Conservation (phyloP, 306 rosid genomes). For the Acacia acuminata region DNA sequence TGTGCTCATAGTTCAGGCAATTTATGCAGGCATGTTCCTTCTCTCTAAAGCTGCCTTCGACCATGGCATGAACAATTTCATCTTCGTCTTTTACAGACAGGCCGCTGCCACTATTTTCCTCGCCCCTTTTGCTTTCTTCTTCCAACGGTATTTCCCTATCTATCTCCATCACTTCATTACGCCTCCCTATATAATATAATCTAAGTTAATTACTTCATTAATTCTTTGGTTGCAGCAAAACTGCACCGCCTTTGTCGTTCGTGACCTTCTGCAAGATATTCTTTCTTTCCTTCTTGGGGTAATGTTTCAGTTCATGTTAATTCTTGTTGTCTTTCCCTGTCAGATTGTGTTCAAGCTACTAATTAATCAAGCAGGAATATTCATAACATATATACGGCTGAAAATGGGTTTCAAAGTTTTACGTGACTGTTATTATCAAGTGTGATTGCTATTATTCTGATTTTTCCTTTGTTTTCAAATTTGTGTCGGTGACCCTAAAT, state of each 20-base stretch:
- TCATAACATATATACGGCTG: not conserved
- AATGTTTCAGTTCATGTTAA: constrained; percentile 22
- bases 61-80: constrained; percentile 75
- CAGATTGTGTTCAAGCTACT: not conserved
- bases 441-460: not conserved
- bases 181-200: not conserved
- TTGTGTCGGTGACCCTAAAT: constrained; percentile 6
- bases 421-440: not conserved
- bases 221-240: constrained; percentile 48
- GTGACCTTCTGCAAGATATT: constrained; percentile 70
- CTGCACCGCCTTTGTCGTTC: constrained; percentile 61
- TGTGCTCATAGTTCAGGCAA: constrained; percentile 57
- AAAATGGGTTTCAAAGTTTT: not conserved
- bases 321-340: not conserved
- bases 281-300: constrained; percentile 74
- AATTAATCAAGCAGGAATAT: not conserved
- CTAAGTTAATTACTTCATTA: not conserved
- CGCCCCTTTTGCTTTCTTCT: constrained; percentile 54
- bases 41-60: constrained; percentile 77
- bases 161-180: not conserved
- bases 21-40: constrained; percentile 67
- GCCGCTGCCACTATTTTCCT: constrained; percentile 59
- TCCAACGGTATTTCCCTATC: constrained; percentile 45
- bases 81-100: constrained; percentile 80
- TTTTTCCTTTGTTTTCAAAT: not conserved